Evolutionary conservation across 495 filamentous ascomycete species (phyloP), one percentile per base, ranked within the genome.

Genomic region (Cercophora newfieldiana): DNA sequence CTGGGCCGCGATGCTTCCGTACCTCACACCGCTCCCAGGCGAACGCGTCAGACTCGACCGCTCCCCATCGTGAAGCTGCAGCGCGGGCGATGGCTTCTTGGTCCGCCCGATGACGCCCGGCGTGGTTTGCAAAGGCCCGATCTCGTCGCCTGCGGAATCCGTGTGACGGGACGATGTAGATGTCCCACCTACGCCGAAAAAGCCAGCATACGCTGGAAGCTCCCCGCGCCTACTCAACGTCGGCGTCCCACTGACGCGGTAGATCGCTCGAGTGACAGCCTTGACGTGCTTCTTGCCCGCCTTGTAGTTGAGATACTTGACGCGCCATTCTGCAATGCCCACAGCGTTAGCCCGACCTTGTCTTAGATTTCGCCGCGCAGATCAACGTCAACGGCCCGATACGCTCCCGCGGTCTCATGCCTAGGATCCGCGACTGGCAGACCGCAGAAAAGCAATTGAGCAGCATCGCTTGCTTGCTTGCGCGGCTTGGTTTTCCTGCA

Each of bases 301-400:
- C 83, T 93, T 96, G 81, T 97, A 97, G 79, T 97, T 87, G 64
- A 97, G 83, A 78, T 97, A 97, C 76, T 96, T 96, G 68, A 86
- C 87, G 69, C 90, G 86, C 93, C 93, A 97, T 84, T 97, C 93
- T 81, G 66, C 6, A 24, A 31, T 33, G 14, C 47, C 44, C 33
- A 30, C 8, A 31, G 28, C 6, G 37, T 60, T 60, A 60, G 58
- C 57, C 57, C 50, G 22, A n/a, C 37, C 57, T 60, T 16, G 31
- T 24, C 57, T 60, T 22, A 31, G 33, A 19, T 49, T 61, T 44
- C 37, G 37, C 37, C 37, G 37, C 18, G 37, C 37, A 44, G 37
- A 44, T 44, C 37, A 44, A 44, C 37, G 12, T 44, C 53, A 57
- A 30, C 55, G 55, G 55, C 18, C 55, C 55, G 55, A 57, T 30